These are phyloP conservation scores for Kazachstania kunashirensis DNA, from an alignment of 805 yeast genomes.

Conservation along the genomic window DNA sequence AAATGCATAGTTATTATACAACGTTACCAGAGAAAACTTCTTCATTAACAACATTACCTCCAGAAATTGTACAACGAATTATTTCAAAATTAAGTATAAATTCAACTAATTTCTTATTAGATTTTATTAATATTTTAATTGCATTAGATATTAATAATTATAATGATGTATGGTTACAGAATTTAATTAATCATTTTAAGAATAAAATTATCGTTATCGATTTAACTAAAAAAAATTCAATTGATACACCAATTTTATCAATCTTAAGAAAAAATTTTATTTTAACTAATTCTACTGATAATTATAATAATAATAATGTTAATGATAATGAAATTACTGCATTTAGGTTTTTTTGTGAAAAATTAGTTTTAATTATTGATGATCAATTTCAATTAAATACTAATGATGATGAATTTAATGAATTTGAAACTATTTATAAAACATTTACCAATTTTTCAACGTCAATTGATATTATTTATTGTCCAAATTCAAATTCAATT, in stretches of 20 bases:
- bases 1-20: neutral
- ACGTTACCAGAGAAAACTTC: neutral
- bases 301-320: too few relatives aligned
- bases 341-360: neutral
- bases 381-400: neutral
- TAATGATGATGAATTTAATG: neutral
- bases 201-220: neutral
- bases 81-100: conserved; percentile 6
- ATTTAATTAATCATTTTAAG: neutral
- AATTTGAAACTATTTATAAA: neutral
- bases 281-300: neutral
- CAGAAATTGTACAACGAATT: conserved; percentile 9
- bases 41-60: conserved; percentile 3
- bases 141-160: conserved; percentile 5
- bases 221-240: neutral
- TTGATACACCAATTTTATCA: neutral
- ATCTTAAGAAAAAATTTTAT: conserved; percentile 1
- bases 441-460: neutral
- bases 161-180: conserved; percentile 2
- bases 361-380: conserved; percentile 1
- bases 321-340: neutral
- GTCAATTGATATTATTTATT: conserved; percentile 1
- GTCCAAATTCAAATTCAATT: neutral
- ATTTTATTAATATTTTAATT: conserved; percentile 6
- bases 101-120: conserved; percentile 7